Evolutionary conservation across 1,139 yeast genomes (phyloP).

Genomic region (Debaryomyces sp.): DNA sequence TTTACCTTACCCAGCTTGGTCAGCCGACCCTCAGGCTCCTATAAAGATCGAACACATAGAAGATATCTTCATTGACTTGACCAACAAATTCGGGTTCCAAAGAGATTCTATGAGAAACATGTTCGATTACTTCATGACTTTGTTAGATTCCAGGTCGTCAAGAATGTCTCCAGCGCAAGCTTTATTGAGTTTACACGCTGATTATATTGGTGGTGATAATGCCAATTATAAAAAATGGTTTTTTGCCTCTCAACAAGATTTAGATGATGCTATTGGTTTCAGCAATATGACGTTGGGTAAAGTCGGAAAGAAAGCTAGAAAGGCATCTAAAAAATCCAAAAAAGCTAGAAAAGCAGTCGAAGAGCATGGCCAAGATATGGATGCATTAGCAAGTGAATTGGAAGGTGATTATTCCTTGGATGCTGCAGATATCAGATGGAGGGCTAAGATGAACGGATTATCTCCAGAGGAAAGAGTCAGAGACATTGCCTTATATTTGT

Average conservation of each 20-base stretch:
- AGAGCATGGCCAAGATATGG: slow-evolving; percentile 49
- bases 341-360: slow-evolving; percentile 63
- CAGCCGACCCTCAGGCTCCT: slow-evolving; percentile 88
- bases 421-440: slow-evolving; percentile 56
- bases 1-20: slow-evolving; percentile 94
- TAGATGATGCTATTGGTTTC: slow-evolving; percentile 45
- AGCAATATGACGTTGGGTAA: slow-evolving; percentile 75
- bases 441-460: slow-evolving; percentile 50
- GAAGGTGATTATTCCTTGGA: slow-evolving; percentile 79
- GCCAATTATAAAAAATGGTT: slow-evolving; percentile 51
- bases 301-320: slow-evolving; percentile 55
- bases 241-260: slow-evolving; percentile 46
- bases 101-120: slow-evolving; percentile 96
- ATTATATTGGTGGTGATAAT: slow-evolving; percentile 64
- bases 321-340: slow-evolving; percentile 59
- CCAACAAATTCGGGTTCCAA: slow-evolving; percentile 95
- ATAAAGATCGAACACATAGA: slow-evolving; percentile 81
- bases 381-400: slow-evolving; percentile 69
- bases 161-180: slow-evolving; percentile 98
- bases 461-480: slow-evolving; percentile 76
- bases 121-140: slow-evolving; percentile 93
- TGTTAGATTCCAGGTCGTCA: slow-evolving; percentile 92
- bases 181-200: slow-evolving; percentile 88
- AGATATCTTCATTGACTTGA: slow-evolving; percentile 85
- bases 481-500: slow-evolving; percentile 84